These are phyloP conservation scores for Aspergillus diversus DNA, from an alignment of 495 filamentous ascomycete species.

Conservation along the genomic window DNA sequence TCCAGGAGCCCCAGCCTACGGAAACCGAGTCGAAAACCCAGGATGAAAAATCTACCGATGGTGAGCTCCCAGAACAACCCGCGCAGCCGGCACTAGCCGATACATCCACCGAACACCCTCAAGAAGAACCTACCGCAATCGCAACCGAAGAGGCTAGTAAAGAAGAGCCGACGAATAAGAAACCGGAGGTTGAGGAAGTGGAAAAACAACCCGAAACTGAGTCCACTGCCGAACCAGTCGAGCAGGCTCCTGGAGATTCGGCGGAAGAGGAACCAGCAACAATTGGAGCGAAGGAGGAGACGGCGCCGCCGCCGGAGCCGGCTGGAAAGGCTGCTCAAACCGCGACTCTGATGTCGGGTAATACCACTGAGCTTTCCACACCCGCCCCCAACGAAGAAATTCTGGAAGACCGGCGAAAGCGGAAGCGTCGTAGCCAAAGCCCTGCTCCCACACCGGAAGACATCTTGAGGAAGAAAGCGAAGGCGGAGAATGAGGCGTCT, in stretches of 20 bases:
- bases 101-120: conserved; percentile 1
- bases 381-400: conserved; percentile 40
- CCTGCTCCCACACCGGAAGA: conserved; percentile 60
- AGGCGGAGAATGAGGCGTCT: conserved; percentile 36
- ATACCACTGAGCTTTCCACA: conserved; percentile 38
- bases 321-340: conserved; percentile 24
- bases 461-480: conserved; percentile 50
- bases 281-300: conserved; percentile 3
- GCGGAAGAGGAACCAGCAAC: conserved; percentile 15
- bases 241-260: conserved; percentile 29
- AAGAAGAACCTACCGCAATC: background rate
- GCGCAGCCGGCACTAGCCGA: background rate
- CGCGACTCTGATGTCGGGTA: conserved; percentile 28
- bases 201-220: conserved; percentile 18
- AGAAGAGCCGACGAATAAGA: background rate
- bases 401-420: conserved; percentile 65
- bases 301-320: conserved; percentile 18
- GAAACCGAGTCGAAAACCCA: conserved; percentile 10
- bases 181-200: conserved; percentile 1
- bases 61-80: background rate
- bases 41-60: conserved; percentile 11
- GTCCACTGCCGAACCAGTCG: conserved; percentile 27
- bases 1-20: background rate
- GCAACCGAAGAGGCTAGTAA: no score
- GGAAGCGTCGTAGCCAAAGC: conserved; percentile 74